These are phyloP conservation scores for Paramarasmius palmivorus DNA, from an alignment of 1,284 basidiomycete species.

Conservation along the genomic window DNA sequence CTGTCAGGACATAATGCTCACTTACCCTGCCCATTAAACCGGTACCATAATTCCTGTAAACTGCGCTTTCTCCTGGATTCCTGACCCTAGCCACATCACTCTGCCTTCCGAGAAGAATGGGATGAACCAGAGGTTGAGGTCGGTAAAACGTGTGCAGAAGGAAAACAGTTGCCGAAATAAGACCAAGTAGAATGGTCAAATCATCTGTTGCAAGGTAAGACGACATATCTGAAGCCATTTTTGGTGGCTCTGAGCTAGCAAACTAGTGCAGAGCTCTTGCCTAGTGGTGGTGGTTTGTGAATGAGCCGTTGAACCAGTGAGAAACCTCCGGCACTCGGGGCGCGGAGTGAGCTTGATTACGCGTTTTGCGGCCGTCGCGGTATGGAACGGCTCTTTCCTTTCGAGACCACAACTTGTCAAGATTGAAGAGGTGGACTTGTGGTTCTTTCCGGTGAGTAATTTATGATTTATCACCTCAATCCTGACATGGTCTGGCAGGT, in stretches of 20 bases:
- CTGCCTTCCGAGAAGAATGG: slow-evolving; percentile 79
- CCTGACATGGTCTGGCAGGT: no score
- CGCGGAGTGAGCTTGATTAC: no score
- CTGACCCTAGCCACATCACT: slow-evolving; percentile 80
- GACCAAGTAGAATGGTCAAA: slow-evolving; percentile 70
- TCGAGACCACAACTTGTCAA: no score
- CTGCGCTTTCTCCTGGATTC: slow-evolving; percentile 71
- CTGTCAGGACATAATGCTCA: slow-evolving; percentile 13
- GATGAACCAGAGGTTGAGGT: slow-evolving; percentile 79
- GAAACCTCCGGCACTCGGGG: no score
- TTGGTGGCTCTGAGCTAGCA: slow-evolving; percentile 18
- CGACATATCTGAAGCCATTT: slow-evolving; percentile 26
- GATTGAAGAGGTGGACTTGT: no score
- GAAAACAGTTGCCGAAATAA: slow-evolving; percentile 72
- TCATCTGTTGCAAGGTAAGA: slow-evolving; percentile 74
- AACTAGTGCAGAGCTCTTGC: slow-evolving; percentile 50
- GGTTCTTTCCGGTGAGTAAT: no score
- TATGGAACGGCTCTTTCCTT: no score
- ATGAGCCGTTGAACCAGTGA: slow-evolving; percentile 14
- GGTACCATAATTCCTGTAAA: slow-evolving; percentile 82
- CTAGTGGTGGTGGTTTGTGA: slow-evolving; percentile 13
- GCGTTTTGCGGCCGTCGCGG: no score
- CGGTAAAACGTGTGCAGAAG: slow-evolving; percentile 74
- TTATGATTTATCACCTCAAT: no score
- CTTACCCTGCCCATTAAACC: slow-evolving; percentile 75